Evolutionary conservation across 495 filamentous ascomycete genomes (phyloP), one percentile per base, ranked within the genome.

Genomic region (Lentithecium fluviatile): DNA sequence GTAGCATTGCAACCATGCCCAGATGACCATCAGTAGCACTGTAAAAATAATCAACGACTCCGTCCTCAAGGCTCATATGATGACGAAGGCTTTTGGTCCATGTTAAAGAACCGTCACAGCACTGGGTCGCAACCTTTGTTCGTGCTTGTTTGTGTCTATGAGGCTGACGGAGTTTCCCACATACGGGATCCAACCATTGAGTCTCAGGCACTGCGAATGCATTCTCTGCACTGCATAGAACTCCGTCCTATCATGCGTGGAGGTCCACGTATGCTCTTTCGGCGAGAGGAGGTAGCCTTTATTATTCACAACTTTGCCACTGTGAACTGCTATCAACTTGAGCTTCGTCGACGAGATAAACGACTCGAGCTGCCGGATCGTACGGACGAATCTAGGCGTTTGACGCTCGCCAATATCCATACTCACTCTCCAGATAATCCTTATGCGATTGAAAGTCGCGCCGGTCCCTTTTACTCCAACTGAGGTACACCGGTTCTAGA

Each of bases 321-420:
- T n/a, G n/a, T n/a, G n/a, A n/a, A n/a, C n/a, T n/a, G n/a, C n/a
- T 58, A 58, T 48, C 42, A 58, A 6, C 47, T 25, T 58, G 55
- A 13, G 55, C 55, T 29, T 58, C 55, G 25, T 58, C 55, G 21
- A 58, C 49, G 19, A 58, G 45, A 21, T 49, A 58, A 23, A 58
- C 49, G 2, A 6, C 34, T 38, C 25, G 43, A 29, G 55, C 55
- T 6, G 19, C 47, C 11, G 55, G 55, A 50, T 58, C 25, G 45
- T 25, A 19, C 6, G 55, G 45, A 24, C 55, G 55, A 47, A 34
- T 13, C 37, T n/a, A 1, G 25, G 55, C 45, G 37, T 58, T 58
- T 4, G 26, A 11, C n/a, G 46, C 25, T 49, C 25, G 36, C 55
- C 55, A 58, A 37, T 13, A 8, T 32, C 20, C 29, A 3, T 32